These are phyloP conservation scores for Biscogniauxia mediterranea DNA, from an alignment of 2,329 filamentous ascomycete species.

Conservation along the genomic window DNA sequence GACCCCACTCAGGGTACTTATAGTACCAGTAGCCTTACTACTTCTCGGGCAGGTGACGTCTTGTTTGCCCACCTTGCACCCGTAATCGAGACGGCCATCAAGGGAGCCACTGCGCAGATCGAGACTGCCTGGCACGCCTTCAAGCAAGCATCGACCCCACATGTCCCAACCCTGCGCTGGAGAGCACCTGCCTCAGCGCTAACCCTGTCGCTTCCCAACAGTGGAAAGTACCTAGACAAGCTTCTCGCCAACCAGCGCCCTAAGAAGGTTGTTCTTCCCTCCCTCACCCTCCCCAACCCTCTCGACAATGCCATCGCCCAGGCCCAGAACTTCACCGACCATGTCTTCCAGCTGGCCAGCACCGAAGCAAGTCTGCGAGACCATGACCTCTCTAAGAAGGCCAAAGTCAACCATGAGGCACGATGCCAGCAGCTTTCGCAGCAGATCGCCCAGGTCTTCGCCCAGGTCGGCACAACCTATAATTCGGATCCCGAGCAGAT, in stretches of 20 bases:
- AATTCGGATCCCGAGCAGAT: conserved; percentile 45
- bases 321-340: conserved; percentile 20
- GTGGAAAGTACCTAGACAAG: conserved; percentile 32
- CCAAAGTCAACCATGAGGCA: background rate
- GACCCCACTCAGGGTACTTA: too few species aligned
- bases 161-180: conserved; percentile 41
- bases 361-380: conserved; percentile 10
- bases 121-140: conserved; percentile 38
- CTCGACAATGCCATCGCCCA: conserved; percentile 25
- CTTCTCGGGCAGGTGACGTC: background rate
- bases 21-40: too few species aligned
- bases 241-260: conserved; percentile 7
- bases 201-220: conserved; percentile 40
- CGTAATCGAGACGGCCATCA: conserved; percentile 30
- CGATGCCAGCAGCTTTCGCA: conserved; percentile 28
- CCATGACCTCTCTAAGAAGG: background rate
- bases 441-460: conserved; percentile 37
- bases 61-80: conserved; percentile 33
- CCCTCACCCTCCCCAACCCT: conserved; percentile 18
- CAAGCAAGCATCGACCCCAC: conserved; percentile 37
- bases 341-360: conserved; percentile 16
- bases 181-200: conserved; percentile 34
- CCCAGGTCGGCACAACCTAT: conserved; percentile 37
- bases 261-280: background rate
- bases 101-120: conserved; percentile 31